phyloP scores from a whole-genome alignment of 1,139 yeast genomes.

The Debaryomyces udenii region DNA sequence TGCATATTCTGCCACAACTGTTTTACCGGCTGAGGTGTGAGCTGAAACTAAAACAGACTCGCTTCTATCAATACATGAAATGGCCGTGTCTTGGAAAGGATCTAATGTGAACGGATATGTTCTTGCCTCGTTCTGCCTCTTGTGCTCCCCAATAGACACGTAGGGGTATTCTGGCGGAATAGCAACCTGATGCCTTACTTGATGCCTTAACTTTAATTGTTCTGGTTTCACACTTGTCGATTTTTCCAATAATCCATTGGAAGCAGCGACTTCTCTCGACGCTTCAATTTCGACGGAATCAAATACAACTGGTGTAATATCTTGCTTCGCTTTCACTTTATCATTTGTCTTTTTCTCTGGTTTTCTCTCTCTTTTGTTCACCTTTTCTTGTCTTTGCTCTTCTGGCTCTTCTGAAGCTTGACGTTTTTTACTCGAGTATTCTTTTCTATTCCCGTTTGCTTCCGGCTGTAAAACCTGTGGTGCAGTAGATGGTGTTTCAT shows the following conservation, averaged over 20 bases:
- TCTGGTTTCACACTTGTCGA: constrained; percentile 35
- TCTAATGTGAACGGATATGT: constrained; percentile 90
- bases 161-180: constrained; percentile 90
- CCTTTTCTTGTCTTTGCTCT: constrained; percentile 10
- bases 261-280: constrained; percentile 80
- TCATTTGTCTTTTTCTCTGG: constrained; percentile 17
- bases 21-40: constrained; percentile 98
- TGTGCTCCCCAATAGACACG: constrained; percentile 84
- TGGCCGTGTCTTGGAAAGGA: constrained; percentile 95
- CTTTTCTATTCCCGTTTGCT: constrained; percentile 13
- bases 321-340: constrained; percentile 25
- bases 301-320: constrained; percentile 70
- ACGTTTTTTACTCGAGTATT: constrained; percentile 17
- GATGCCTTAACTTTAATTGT: constrained; percentile 79
- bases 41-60: constrained; percentile 98
- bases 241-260: constrained; percentile 64
- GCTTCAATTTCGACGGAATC: constrained; percentile 93
- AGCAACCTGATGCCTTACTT: constrained; percentile 97
- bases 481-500: constrained; percentile 52
- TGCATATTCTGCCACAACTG: constrained; percentile 98
- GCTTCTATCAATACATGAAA: constrained; percentile 89
- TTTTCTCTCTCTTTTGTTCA: constrained; percentile 13
- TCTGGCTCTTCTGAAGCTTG: constrained; percentile 18
- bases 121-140: constrained; percentile 72
- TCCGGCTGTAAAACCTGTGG: constrained; percentile 22